Evolutionary conservation across 2,329 filamentous ascomycete species (phyloP).

Genomic region (Fusarium stilboides): DNA sequence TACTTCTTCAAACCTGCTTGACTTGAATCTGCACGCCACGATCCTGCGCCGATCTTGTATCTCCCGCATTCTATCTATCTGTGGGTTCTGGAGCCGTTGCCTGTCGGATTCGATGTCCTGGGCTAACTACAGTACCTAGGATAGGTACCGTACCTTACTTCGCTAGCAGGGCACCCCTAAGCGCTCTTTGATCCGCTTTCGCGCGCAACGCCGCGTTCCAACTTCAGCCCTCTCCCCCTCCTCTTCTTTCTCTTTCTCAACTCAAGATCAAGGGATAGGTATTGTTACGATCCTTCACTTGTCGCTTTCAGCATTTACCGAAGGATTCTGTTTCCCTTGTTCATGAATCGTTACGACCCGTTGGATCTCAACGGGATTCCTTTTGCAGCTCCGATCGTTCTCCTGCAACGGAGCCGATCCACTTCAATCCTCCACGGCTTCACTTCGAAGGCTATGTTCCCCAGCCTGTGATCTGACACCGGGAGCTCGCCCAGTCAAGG

Average conservation of each 20-base stretch:
- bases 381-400: slow-evolving; percentile 38
- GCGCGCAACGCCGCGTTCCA: slow-evolving; percentile 47
- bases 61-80: slow-evolving; percentile 21
- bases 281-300: slow-evolving; percentile 25
- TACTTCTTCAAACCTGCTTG: slow-evolving; percentile 13
- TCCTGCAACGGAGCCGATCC: slow-evolving; percentile 33
- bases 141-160: slow-evolving; percentile 23
- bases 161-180: slow-evolving; percentile 47
- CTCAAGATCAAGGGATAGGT: slow-evolving; percentile 34
- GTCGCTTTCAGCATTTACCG: slow-evolving; percentile 9
- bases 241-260: slow-evolving; percentile 39
- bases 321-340: slow-evolving; percentile 6
- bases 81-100: slow-evolving; percentile 34
- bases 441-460: slow-evolving; percentile 52
- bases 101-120: slow-evolving; percentile 30
- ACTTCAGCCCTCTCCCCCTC: slow-evolving; percentile 48
- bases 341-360: slow-evolving; percentile 21
- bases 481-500: slow-evolving; percentile 47
- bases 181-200: slow-evolving; percentile 48
- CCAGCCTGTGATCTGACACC: slow-evolving; percentile 51
- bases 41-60: slow-evolving; percentile 28
- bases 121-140: slow-evolving; percentile 25
- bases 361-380: slow-evolving; percentile 30
- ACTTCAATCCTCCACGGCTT: slow-evolving; percentile 35
- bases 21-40: slow-evolving; percentile 37